These are phyloP conservation scores for Pyricularia grisea DNA, from an alignment of 2,329 filamentous ascomycete species.

Conservation along the genomic window DNA sequence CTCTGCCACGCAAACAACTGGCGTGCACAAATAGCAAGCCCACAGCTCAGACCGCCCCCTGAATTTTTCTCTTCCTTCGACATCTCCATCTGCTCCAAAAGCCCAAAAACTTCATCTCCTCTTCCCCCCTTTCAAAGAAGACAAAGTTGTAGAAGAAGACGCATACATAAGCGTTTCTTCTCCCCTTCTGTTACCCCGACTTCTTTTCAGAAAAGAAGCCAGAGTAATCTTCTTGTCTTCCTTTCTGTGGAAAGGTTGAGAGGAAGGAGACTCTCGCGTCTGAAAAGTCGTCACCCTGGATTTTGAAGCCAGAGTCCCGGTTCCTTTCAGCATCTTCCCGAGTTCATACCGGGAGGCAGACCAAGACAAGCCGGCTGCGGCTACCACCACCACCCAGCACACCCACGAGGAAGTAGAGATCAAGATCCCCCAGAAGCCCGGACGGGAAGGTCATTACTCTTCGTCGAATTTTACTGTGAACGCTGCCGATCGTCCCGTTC, in stretches of 20 bases:
- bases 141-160: constrained; percentile 21
- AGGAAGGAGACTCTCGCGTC: constrained; percentile 33
- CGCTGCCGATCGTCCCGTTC: constrained; percentile 54
- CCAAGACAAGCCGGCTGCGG: constrained; percentile 21
- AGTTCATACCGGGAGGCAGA: constrained; percentile 29
- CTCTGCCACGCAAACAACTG: constrained; percentile 3
- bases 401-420: constrained; percentile 86
- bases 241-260: constrained; percentile 46
- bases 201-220: constrained; percentile 33
- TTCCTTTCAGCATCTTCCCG: constrained; percentile 99
- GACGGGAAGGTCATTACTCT: constrained; percentile 96
- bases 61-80: not conserved
- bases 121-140: constrained; percentile 11
- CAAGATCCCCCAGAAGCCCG: constrained; percentile 72
- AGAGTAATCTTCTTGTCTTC: constrained; percentile 50
- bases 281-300: constrained; percentile 91
- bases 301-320: constrained; percentile 99
- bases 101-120: not conserved
- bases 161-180: constrained; percentile 26
- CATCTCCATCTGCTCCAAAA: not conserved
- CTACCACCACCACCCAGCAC: constrained; percentile 33
- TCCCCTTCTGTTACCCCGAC: constrained; percentile 33
- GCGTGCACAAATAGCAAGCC: constrained; percentile 3
- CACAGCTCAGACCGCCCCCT: constrained; percentile 1
- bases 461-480: constrained; percentile 55